Base-by-base conservation (phyloP, 805 yeast genomes). In the Barnettozyma pratensis region DNA sequence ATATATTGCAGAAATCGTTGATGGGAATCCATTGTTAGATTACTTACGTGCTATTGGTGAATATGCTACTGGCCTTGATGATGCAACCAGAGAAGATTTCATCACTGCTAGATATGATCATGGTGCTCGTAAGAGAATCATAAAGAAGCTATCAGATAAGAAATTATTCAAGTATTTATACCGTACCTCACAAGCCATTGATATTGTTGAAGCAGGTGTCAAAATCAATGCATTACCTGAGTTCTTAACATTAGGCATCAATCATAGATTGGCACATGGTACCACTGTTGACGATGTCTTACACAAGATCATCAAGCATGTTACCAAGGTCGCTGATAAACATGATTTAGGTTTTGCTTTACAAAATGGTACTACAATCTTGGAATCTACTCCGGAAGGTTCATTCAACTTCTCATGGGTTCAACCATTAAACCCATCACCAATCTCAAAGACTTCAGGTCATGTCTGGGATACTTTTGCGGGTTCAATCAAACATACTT, bases 171-270 rank as follows among this genome's bases (percentile, higher is more conserved):
- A 70, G 49, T 78, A 74, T 52, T 61, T 76, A 44, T 65, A 83
- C 27, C 69, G 74, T 46, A 85, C 92, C 0, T 75, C 87, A 5
- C 87, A 81, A 64, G 85, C 92, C 0, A 72, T 77, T 41, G 89
- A 84, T 58, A 73, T 83, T 14, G 69, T 86, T 49, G 57, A 65
- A 5, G 92, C 91, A 26, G 94, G 92, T 35, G 74, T 80, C 49
- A 85, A 86, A 64, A 73, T 81, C 36, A 85, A 86, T 58, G 88
- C 91, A 2, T 67, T 85, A 44, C 92, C 94, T 3, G 90, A 85
- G 58, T 64, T 71, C 34, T 78, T 76, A 4, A 65, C 65, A 30
- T 67, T 81, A 36, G 60, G 73, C 35, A 71, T 83, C 40, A 84
- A 86, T 62, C 84, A 83, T 58, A 72, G 92, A 59, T 70, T 85